A percentile compares a stretch with the other conserved stretches of the same genome.
phyloP scores from a whole-genome alignment of 106 monocot genomes.

The Dendrobium nobile region DNA sequence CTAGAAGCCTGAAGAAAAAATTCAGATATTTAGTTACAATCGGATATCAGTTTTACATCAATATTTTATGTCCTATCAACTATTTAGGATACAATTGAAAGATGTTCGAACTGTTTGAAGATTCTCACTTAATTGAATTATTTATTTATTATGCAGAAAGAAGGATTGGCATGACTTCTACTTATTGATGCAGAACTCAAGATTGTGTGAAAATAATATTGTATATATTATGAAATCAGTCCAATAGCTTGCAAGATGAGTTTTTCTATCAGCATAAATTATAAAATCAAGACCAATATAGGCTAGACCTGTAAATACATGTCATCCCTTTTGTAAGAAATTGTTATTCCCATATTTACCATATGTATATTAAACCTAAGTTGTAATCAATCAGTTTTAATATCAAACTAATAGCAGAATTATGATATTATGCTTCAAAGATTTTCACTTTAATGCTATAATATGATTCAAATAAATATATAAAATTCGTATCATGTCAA shows the following conservation, averaged over 20 bases:
- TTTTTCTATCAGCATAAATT: slow-evolving; percentile 17
- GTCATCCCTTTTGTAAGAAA: not conserved
- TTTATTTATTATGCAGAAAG: slow-evolving; percentile 32
- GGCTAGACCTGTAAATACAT: slow-evolving; percentile 2
- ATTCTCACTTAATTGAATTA: slow-evolving; percentile 1
- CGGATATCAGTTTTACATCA: too few relatives aligned
- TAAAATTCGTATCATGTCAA: too few relatives aligned
- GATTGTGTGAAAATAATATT: not conserved
- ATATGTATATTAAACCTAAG: too few relatives aligned
- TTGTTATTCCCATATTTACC: not conserved
- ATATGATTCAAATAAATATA: too few relatives aligned
- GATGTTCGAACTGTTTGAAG: not conserved
- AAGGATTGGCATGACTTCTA: slow-evolving; percentile 12
- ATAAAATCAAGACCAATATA: not conserved
- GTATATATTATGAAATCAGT: slow-evolving; percentile 14
- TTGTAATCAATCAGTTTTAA: too few relatives aligned
- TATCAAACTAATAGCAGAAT: too few relatives aligned
- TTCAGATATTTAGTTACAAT: slow-evolving; percentile 43
- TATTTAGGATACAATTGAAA: too few relatives aligned
- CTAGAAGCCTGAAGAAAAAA: slow-evolving; percentile 67
- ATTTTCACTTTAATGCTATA: too few relatives aligned
- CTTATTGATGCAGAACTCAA: not conserved
- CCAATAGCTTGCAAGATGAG: not conserved
- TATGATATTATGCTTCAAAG: too few relatives aligned
- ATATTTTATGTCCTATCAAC: too few relatives aligned